Conservation (phyloP, 2,329 filamentous ascomycete species). For the Sporothrix protearum region DNA sequence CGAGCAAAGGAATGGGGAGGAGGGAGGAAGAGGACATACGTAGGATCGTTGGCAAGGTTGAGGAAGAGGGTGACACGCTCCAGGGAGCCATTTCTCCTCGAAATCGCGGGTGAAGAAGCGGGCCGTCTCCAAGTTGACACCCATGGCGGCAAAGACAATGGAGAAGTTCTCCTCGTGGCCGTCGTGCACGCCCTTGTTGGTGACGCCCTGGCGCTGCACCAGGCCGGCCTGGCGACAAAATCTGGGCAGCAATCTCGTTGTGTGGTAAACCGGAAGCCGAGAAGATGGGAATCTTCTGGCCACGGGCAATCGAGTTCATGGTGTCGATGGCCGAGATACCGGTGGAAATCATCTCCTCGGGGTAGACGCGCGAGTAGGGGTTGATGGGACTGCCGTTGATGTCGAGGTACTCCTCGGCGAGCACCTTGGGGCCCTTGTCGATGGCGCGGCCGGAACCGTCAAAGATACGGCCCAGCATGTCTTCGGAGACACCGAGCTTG, state of each 20-base stretch:
- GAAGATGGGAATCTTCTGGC: slow-evolving; percentile 99
- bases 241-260: slow-evolving; percentile 98
- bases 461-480: slow-evolving; percentile 99
- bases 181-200: slow-evolving; percentile 93
- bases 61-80: slow-evolving; percentile 96
- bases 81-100: slow-evolving; percentile 98
- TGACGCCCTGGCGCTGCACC: slow-evolving; percentile 71
- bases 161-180: slow-evolving; percentile 99
- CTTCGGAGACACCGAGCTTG: slow-evolving; percentile 98
- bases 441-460: slow-evolving; percentile 97
- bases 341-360: slow-evolving; percentile 99
- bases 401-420: slow-evolving; percentile 96
- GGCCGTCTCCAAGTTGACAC: slow-evolving; percentile 98
- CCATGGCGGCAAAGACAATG: slow-evolving; percentile 99
- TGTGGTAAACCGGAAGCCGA: slow-evolving; percentile 96
- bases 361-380: slow-evolving; percentile 94
- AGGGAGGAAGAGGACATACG: slow-evolving; percentile 56
- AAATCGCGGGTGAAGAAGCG: slow-evolving; percentile 99
- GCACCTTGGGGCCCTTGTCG: slow-evolving; percentile 96
- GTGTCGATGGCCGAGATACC: slow-evolving; percentile 99
- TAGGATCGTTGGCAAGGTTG: slow-evolving; percentile 98
- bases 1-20: background rate
- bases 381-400: slow-evolving; percentile 99
- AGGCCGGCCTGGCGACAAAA: slow-evolving; percentile 93
- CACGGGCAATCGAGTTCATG: slow-evolving; percentile 97